Percentiles rank a stretch among this genome's conserved stretches.
These are phyloP conservation scores for Termitomyces sp. DNA, from an alignment of 768 basidiomycete species.

Conservation along the genomic window DNA sequence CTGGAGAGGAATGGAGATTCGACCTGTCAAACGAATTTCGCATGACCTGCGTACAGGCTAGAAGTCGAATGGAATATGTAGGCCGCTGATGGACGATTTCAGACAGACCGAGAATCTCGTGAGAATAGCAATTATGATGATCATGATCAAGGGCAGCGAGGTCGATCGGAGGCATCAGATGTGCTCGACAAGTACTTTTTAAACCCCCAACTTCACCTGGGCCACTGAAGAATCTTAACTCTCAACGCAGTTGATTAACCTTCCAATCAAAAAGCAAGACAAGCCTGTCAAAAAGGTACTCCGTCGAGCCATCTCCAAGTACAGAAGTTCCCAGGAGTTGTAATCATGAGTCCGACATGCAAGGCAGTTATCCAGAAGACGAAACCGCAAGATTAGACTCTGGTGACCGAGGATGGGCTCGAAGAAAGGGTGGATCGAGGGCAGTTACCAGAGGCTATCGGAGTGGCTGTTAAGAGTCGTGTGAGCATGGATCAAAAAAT, in stretches of 20 bases:
- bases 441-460: constrained; percentile 2
- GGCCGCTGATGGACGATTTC: no score
- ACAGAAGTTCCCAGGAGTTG: neutral
- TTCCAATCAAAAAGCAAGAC: neutral
- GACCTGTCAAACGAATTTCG: neutral
- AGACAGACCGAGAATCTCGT: neutral
- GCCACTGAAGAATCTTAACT: neutral
- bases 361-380: neutral
- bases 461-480: neutral
- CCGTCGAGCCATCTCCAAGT: neutral
- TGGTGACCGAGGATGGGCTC: neutral
- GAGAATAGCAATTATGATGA: neutral
- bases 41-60: neutral
- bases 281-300: neutral
- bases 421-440: neutral
- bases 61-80: neutral
- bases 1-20: neutral
- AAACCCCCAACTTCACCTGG: neutral
- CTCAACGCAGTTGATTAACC: neutral
- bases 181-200: neutral
- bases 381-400: neutral
- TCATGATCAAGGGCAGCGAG: neutral
- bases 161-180: neutral
- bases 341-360: neutral
- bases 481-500: neutral